These are phyloP conservation scores for Halenospora varia DNA, from an alignment of 495 filamentous ascomycete genomes.

Conservation along the genomic window DNA sequence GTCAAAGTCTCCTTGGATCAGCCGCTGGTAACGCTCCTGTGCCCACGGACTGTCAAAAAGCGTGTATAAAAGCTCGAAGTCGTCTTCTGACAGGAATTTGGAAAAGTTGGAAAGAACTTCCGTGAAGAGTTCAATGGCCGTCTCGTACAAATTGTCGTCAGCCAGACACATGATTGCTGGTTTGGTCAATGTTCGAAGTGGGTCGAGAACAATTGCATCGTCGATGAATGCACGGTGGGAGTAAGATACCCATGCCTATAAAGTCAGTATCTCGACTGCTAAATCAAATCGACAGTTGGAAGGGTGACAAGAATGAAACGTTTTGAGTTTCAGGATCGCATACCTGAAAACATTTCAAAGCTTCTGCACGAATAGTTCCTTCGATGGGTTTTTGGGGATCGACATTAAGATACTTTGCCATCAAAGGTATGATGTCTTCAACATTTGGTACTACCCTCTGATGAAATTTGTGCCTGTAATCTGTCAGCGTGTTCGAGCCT, in stretches of 20 bases:
- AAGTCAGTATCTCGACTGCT: conserved; percentile 4
- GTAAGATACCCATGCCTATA: conserved; percentile 64
- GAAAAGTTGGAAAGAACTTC: conserved; percentile 63
- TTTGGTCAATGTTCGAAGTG: conserved; percentile 51
- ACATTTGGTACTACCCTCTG: conserved; percentile 45
- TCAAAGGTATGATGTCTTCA: conserved; percentile 43
- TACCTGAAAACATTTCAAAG: conserved; percentile 60
- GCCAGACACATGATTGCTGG: conserved; percentile 53
- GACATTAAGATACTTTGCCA: conserved; percentile 31
- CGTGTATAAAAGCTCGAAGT: conserved; percentile 49
- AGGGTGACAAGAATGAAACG: too few relatives aligned
- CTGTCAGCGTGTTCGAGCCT: too few relatives aligned
- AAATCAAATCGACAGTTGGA: neutral
- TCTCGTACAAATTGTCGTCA: conserved; percentile 48
- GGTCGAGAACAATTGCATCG: conserved; percentile 45
- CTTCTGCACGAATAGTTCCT: conserved; percentile 37
- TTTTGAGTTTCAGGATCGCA: conserved; percentile 1
- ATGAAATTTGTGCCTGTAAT: conserved; percentile 43
- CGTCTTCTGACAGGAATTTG: conserved; percentile 51
- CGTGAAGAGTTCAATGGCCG: conserved; percentile 58
- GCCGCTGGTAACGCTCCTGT: conserved; percentile 41
- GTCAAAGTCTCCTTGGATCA: conserved; percentile 58
- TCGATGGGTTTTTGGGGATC: neutral
- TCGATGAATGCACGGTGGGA: conserved; percentile 55
- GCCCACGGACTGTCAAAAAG: conserved; percentile 56